A percentile compares a stretch with the other conserved stretches of the same genome.
phyloP scores from a whole-genome alignment of 108 stramenopile species.

The Cyclotella choctawhatcheeana region DNA sequence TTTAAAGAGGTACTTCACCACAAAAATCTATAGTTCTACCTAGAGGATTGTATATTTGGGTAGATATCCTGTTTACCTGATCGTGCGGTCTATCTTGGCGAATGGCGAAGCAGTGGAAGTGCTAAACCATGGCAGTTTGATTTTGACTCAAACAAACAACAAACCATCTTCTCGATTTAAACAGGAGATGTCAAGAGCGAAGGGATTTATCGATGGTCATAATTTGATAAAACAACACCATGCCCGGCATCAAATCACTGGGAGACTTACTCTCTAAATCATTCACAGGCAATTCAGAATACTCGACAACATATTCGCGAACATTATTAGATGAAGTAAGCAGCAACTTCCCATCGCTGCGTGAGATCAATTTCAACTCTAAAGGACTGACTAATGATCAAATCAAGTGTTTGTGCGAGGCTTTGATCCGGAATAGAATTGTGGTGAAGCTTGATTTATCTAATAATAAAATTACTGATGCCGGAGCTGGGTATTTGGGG shows the following conservation, averaged over 20 bases:
- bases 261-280: constrained; percentile 30
- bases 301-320: background rate
- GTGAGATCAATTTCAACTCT: constrained; percentile 17
- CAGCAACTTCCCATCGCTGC: background rate
- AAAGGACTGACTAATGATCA: constrained; percentile 34
- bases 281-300: constrained; percentile 36
- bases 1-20: too few relatives aligned
- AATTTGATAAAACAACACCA: background rate
- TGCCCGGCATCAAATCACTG: constrained; percentile 8
- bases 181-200: too few relatives aligned
- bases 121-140: too few relatives aligned
- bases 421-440: constrained; percentile 35
- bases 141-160: too few relatives aligned
- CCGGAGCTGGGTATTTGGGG: constrained; percentile 27
- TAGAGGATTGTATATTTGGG: too few relatives aligned
- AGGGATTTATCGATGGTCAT: background rate
- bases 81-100: too few relatives aligned
- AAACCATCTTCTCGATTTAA: too few relatives aligned
- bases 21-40: too few relatives aligned
- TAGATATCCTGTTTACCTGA: too few relatives aligned
- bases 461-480: constrained; percentile 33
- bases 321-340: background rate
- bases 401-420: constrained; percentile 30
- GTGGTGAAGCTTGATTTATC: constrained; percentile 40
- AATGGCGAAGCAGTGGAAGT: too few relatives aligned